Percentiles rank a stretch among this genome's conserved stretches.
phyloP scores from a whole-genome alignment of 345 rosid species.

The Camelina sativa region DNA sequence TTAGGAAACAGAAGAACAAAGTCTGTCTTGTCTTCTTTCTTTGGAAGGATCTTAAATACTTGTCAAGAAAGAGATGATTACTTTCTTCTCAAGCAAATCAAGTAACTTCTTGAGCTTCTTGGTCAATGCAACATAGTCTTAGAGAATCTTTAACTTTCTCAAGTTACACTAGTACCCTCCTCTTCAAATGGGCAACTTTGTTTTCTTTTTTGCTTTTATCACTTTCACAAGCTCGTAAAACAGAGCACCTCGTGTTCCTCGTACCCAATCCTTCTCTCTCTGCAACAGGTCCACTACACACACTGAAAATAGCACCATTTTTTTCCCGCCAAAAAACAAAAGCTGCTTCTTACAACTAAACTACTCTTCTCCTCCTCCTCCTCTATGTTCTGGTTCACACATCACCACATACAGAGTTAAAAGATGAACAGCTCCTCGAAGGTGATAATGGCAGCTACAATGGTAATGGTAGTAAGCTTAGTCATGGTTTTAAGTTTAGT shows the following conservation, averaged over 20 bases:
- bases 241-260: slow-evolving; percentile 46
- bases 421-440: slow-evolving; percentile 79
- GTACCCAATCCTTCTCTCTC: slow-evolving; percentile 42
- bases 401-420: slow-evolving; percentile 21
- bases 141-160: neutral
- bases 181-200: neutral
- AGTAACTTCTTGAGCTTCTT: neutral
- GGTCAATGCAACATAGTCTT: neutral
- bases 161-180: slow-evolving; percentile 13
- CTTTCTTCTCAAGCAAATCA: neutral
- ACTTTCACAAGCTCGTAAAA: slow-evolving; percentile 29
- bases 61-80: no score
- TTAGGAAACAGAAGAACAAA: no score
- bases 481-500: slow-evolving; percentile 76
- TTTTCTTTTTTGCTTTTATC: neutral
- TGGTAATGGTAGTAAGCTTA: slow-evolving; percentile 75
- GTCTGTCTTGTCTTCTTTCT: no score
- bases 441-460: slow-evolving; percentile 85
- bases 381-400: slow-evolving; percentile 9
- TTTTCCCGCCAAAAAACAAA: slow-evolving; percentile 46
- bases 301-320: slow-evolving; percentile 16
- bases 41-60: no score
- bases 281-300: slow-evolving; percentile 14
- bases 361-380: neutral
- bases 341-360: slow-evolving; percentile 21